Conservation (phyloP, 2,329 filamentous ascomycete genomes). For the Trichoderma atroviride region DNA sequence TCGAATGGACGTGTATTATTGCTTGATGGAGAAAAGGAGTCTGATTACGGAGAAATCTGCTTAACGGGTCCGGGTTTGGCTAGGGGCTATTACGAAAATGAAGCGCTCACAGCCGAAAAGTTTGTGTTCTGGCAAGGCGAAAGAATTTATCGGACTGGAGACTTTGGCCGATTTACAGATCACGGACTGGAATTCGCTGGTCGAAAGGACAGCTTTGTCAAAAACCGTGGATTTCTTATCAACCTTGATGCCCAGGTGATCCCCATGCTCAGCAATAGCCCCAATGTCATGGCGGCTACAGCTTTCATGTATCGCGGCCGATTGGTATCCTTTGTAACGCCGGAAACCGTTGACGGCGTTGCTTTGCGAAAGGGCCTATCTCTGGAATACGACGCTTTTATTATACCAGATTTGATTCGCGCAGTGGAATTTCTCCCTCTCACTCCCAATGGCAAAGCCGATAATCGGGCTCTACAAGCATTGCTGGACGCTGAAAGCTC, state of each 20-base stretch:
- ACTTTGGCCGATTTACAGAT: background rate
- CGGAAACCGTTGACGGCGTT: background rate
- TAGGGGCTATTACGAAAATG: conserved; percentile 1
- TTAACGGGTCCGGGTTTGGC: background rate
- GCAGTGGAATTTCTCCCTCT: background rate
- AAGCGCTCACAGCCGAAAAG: background rate
- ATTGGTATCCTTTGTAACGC: background rate
- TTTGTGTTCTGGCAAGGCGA: conserved; percentile 7
- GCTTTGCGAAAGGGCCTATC: background rate
- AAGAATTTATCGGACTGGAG: background rate
- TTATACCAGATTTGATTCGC: conserved; percentile 1
- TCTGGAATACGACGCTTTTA: background rate
- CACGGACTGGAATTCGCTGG: conserved; percentile 1
- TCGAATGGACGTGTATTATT: background rate
- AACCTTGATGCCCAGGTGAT: conserved; percentile 1
- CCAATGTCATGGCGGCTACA: background rate
- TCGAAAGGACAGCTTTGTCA: conserved; percentile 4
- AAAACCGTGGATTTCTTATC: conserved; percentile 4
- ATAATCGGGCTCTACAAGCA: background rate
- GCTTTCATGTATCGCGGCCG: background rate
- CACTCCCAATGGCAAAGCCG: background rate
- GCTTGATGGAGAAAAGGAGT: conserved; percentile 4
- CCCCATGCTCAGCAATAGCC: background rate
- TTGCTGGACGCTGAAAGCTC: background rate
- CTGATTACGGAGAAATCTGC: conserved; percentile 3